Base-by-base conservation (phyloP, 2,329 filamentous ascomycete genomes). In the Colletotrichum sojae region DNA sequence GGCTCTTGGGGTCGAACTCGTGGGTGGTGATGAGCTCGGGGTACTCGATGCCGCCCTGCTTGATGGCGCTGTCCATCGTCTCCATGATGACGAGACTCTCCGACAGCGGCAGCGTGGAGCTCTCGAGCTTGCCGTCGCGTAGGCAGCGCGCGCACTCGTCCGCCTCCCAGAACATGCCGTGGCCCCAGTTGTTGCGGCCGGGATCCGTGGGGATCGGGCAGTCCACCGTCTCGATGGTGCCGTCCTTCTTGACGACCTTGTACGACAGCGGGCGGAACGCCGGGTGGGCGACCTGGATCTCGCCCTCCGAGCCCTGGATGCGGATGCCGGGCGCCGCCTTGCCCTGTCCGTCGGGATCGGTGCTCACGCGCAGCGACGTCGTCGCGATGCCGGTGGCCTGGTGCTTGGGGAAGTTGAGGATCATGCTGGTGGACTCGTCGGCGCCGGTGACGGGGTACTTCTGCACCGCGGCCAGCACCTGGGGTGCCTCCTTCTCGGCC, bases 81-180 rank as follows among this genome's bases (percentile, higher is more conserved):
- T 95, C 91, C 94, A 97, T 97, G 71, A 97, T 94, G 56, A 90
- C 86, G 63, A 97, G 84, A 76, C 92, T 95, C 86, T 97, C 94
- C 53, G 89, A 86, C 84, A 89, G 88, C 20, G 91, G 89, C 80
- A 96, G 82, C 13, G 86, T 86, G 55, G 87, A 85, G 77, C 93
- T 94, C 84, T 97, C 91, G 75, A 91, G 87, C 81, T 89, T 90
- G 22, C 94, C 93, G 77, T 96, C 94, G 51, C 91, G 85, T 66
- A 97, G 77, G 73, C 92, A 93, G 53, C 90, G 85, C 31, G 91
- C 93, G 72, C 89, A 91, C 83, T 94, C 93, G 78, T 95, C 93
- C 1, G 93, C 93, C 79, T 95, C 92, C 91, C 91, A 95, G 82
- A 94, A 96, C 93, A 97, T 96, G 57, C 94, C 94, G 72, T 94